These are phyloP conservation scores for Verticillium nubilum DNA, from an alignment of 2,329 filamentous ascomycete species.

Conservation along the genomic window DNA sequence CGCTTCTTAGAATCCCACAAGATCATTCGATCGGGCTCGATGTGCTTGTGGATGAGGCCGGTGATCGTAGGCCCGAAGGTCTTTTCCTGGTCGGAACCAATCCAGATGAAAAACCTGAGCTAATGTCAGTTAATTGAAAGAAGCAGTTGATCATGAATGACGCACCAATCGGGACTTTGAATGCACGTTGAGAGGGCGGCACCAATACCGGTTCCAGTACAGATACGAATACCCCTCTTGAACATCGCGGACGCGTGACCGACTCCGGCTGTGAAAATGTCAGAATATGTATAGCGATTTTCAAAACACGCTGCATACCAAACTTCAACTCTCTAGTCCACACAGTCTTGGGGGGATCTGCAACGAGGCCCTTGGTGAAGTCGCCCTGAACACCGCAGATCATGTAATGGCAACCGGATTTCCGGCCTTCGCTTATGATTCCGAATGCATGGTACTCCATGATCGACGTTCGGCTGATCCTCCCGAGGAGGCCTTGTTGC, in stretches of 20 bases:
- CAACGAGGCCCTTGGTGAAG: constrained; percentile 29
- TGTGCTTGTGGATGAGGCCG: constrained; percentile 29
- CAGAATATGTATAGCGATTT: constrained; percentile 4
- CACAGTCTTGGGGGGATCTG: constrained; percentile 30
- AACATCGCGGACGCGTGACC: constrained; percentile 36
- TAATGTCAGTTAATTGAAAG: neutral
- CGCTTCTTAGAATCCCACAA: constrained; percentile 35
- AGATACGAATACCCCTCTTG: constrained; percentile 33
- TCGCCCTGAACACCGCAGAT: constrained; percentile 36
- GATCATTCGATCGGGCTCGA: constrained; percentile 34
- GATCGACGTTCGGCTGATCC: constrained; percentile 33
- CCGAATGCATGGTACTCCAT: constrained; percentile 38
- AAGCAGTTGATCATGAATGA: neutral
- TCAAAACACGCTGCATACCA: constrained; percentile 18
- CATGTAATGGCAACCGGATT: constrained; percentile 31
- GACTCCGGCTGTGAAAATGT: constrained; percentile 27
- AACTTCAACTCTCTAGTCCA: constrained; percentile 36
- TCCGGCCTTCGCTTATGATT: constrained; percentile 32
- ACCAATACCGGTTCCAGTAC: constrained; percentile 34
- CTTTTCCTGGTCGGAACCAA: constrained; percentile 33
- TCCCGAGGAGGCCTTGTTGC: constrained; percentile 33
- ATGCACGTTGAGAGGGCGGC: constrained; percentile 35
- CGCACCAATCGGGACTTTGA: constrained; percentile 29
- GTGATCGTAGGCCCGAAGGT: constrained; percentile 34
- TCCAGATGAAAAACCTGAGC: constrained; percentile 34